These are phyloP conservation scores for Mycena metata DNA, from an alignment of 768 basidiomycete species.

Conservation along the genomic window DNA sequence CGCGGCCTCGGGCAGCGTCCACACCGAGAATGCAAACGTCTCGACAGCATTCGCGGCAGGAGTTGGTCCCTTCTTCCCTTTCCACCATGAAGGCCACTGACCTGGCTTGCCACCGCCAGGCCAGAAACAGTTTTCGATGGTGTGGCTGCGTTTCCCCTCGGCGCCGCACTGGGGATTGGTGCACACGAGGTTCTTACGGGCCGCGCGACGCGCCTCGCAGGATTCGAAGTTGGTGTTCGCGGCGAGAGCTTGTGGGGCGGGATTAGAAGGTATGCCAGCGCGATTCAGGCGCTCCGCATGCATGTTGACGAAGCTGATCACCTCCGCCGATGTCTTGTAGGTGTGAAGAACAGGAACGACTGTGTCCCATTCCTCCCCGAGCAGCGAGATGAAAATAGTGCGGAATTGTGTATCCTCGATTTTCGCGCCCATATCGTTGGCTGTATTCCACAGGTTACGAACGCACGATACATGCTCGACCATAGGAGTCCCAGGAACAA, in stretches of 20 bases:
- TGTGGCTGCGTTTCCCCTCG: not conserved
- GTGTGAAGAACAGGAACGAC: slow-evolving; percentile 20
- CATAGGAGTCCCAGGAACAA: too few relatives aligned
- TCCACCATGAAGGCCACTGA: slow-evolving; percentile 22
- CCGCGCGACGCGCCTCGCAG: slow-evolving; percentile 8
- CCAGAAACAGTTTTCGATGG: slow-evolving; percentile 27
- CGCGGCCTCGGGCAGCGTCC: slow-evolving; percentile 12
- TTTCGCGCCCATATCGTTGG: too few relatives aligned
- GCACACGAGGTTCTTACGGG: slow-evolving; percentile 6
- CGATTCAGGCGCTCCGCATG: slow-evolving; percentile 13
- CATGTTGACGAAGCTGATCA: slow-evolving; percentile 21
- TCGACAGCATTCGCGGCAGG: slow-evolving; percentile 16
- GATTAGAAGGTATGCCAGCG: slow-evolving; percentile 1
- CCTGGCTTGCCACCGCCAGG: slow-evolving; percentile 27
- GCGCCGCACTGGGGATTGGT: slow-evolving; percentile 16
- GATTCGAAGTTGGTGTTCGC: too few relatives aligned
- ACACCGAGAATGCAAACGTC: slow-evolving; percentile 15
- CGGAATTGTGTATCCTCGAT: too few relatives aligned
- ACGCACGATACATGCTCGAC: too few relatives aligned
- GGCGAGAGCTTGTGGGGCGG: not conserved
- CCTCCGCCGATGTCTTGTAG: slow-evolving; percentile 11
- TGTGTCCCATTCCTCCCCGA: too few relatives aligned
- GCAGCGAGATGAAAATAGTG: not conserved
- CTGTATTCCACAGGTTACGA: too few relatives aligned
- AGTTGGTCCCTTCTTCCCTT: slow-evolving; percentile 4